phyloP scores from a whole-genome alignment of 129 eudicot species.

The Kitagawia praeruptora region DNA sequence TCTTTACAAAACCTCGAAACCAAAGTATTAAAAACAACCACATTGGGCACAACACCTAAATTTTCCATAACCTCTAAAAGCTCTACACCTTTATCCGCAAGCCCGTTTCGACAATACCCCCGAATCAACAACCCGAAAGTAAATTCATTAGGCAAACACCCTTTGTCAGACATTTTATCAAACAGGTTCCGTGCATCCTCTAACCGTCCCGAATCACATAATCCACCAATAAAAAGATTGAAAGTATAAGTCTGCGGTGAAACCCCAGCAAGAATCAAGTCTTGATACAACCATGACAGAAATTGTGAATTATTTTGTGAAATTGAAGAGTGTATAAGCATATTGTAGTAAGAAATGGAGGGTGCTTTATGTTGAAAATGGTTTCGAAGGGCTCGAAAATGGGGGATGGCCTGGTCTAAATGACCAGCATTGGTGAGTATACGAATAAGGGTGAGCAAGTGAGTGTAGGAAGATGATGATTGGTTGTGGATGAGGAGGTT shows the following conservation, averaged over 20 bases:
- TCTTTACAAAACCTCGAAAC: constrained; percentile 62
- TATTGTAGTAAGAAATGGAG: constrained; percentile 43
- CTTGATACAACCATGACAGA: constrained; percentile 54
- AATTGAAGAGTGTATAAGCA: constrained; percentile 43
- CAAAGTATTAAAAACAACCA: constrained; percentile 68
- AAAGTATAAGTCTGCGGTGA: constrained; percentile 56
- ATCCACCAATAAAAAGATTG: constrained; percentile 56
- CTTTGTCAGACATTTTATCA: constrained; percentile 82
- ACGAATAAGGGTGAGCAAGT: constrained; percentile 26
- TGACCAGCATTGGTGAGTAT: constrained; percentile 41
- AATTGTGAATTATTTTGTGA: constrained; percentile 15
- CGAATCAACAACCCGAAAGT: constrained; percentile 74
- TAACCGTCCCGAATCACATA: constrained; percentile 71
- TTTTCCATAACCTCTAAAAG: constrained; percentile 58
- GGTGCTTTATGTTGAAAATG: constrained; percentile 37
- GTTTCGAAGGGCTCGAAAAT: constrained; percentile 45
- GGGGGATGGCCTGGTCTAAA: constrained; percentile 45
- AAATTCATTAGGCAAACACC: constrained; percentile 76
- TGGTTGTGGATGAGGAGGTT: constrained; percentile 25
- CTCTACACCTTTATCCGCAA: constrained; percentile 35
- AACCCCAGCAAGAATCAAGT: constrained; percentile 55
- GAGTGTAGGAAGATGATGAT: constrained; percentile 16
- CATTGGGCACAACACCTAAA: constrained; percentile 37
- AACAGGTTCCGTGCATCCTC: constrained; percentile 71
- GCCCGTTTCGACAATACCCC: constrained; percentile 64